Percentiles rank a stretch among this genome's conserved stretches.
Evolutionary conservation across 2,329 filamentous ascomycete species (phyloP).

Genomic region (Penicillium oxalicum): DNA sequence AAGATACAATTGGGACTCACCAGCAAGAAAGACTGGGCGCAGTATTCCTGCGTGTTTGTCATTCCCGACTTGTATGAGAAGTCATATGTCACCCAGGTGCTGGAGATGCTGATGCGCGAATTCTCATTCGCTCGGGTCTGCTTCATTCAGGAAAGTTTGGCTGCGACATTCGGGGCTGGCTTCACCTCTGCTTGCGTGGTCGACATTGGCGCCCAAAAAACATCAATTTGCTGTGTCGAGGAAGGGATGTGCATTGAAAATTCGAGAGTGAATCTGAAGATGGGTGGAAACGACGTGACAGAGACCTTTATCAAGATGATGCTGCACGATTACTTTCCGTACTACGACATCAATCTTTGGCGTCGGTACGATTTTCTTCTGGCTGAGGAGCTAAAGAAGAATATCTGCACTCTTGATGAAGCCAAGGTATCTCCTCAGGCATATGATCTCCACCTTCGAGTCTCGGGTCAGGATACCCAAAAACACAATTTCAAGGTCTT

Average conservation of each 20-base stretch:
- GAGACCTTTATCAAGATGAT: constrained; percentile 97
- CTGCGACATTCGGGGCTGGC: constrained; percentile 88
- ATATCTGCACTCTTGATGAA: constrained; percentile 86
- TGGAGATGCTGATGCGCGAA: constrained; percentile 80
- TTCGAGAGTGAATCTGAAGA: constrained; percentile 91
- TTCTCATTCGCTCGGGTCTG: constrained; percentile 85
- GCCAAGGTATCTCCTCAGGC: constrained; percentile 82
- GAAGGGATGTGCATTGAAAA: constrained; percentile 93
- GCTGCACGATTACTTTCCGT: constrained; percentile 92
- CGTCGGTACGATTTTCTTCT: constrained; percentile 87
- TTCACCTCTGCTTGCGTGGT: constrained; percentile 93
- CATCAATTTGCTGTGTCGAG: constrained; percentile 92
- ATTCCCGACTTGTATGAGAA: constrained; percentile 97
- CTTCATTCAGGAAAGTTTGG: constrained; percentile 93
- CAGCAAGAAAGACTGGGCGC: constrained; percentile 72
- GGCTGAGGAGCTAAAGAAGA: constrained; percentile 92
- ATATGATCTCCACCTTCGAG: constrained; percentile 84
- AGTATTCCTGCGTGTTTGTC: constrained; percentile 95
- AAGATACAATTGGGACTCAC: constrained; percentile 74
- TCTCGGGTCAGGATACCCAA: constrained; percentile 77
- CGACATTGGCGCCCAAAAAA: constrained; percentile 95
- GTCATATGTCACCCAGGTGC: constrained; percentile 74
- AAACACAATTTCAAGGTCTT: constrained; percentile 97
- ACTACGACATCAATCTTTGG: constrained; percentile 85
- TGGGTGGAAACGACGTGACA: constrained; percentile 85